These are phyloP conservation scores for Coemansia sp. DNA, from an alignment of 192 early-diverging fungal genomes.

Conservation along the genomic window DNA sequence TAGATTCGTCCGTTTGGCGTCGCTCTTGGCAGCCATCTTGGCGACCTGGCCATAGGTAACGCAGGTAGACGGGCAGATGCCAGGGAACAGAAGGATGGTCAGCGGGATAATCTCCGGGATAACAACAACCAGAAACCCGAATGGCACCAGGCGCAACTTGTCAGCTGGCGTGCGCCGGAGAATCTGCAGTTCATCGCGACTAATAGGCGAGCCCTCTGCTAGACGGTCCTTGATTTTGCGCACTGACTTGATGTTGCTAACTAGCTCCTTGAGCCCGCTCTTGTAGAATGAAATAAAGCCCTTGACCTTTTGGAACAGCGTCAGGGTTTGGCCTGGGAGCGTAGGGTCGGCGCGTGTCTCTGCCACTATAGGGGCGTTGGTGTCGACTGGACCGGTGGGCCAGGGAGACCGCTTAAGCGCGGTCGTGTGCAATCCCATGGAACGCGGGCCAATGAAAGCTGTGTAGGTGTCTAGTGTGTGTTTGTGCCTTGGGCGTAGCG, in stretches of 20 bases:
- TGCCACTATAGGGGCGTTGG: not conserved
- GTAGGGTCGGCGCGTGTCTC: slow-evolving; percentile 32
- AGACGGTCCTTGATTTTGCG: slow-evolving; percentile 14
- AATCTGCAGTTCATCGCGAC: slow-evolving; percentile 37
- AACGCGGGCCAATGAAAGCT: not conserved
- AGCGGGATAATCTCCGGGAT: slow-evolving; percentile 41
- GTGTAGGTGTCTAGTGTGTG: not conserved
- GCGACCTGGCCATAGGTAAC: slow-evolving; percentile 29
- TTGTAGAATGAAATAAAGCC: slow-evolving; percentile 45
- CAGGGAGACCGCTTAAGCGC: not conserved
- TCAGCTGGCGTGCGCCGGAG: slow-evolving; percentile 23
- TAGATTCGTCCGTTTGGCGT: slow-evolving; percentile 8
- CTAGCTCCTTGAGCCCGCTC: slow-evolving; percentile 33
- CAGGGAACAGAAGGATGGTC: slow-evolving; percentile 27
- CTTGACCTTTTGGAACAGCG: slow-evolving; percentile 29
- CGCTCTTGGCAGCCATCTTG: slow-evolving; percentile 33
- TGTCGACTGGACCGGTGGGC: slow-evolving; percentile 3
- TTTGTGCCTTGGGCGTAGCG: not conserved
- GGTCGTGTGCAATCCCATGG: not conserved
- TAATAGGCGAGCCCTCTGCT: slow-evolving; percentile 4
- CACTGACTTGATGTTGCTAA: slow-evolving; percentile 17
- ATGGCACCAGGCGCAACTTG: slow-evolving; percentile 38
- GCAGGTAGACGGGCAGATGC: slow-evolving; percentile 40
- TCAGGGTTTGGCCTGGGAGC: slow-evolving; percentile 34
- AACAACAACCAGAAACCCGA: slow-evolving; percentile 33